Evolutionary conservation across 257 asterid genomes (phyloP), one percentile per base, ranked within the genome.

Genomic region (Nicotiana paniculata): DNA sequence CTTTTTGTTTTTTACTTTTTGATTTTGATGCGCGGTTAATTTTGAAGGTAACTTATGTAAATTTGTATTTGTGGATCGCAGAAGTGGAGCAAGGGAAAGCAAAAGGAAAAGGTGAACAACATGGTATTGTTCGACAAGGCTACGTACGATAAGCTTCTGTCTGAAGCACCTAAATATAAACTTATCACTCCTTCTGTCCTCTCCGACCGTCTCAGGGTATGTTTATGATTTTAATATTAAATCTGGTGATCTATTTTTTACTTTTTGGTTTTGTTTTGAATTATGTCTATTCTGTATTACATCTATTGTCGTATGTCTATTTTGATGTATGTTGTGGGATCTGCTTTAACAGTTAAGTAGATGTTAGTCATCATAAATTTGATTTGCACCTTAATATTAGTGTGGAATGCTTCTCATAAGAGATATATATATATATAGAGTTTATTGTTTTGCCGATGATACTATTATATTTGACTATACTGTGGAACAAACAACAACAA

Each of bases 41-140:
- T 43, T 43, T 21, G 4, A 70, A 39, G 35, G 77, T 80, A 43
- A 6, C 35, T 78, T 1, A 63, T 30, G 24, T 48, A 28, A 11
- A 16, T 68, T 9, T 30, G 12, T 28, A 59, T 18, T 70, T 48
- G 3, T 5, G 74, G 86, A 82, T 69, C 89, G 91, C 92, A 95
- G 90, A 88, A 88, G 84, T 88, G 91, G 91, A 86, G 89, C 91
- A 95, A 95, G 92, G 98, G 97, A 70, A 95, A 93, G 90, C 97
- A 93, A 84, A 95, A 95, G 96, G 98, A 95, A 86, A 95, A 95
- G 97, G 98, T 93, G 62, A 95, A 95, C 92, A 95, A 95, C 90
- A 92, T 92, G 95, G 98, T 95, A 78, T 88, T 93, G 70, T 92
- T 95, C 72, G 98, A 95, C 67, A 93, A 91, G 88, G 86, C 91